These are phyloP conservation scores for Psilocybe cubensis DNA, from an alignment of 768 basidiomycete genomes.

Conservation along the genomic window DNA sequence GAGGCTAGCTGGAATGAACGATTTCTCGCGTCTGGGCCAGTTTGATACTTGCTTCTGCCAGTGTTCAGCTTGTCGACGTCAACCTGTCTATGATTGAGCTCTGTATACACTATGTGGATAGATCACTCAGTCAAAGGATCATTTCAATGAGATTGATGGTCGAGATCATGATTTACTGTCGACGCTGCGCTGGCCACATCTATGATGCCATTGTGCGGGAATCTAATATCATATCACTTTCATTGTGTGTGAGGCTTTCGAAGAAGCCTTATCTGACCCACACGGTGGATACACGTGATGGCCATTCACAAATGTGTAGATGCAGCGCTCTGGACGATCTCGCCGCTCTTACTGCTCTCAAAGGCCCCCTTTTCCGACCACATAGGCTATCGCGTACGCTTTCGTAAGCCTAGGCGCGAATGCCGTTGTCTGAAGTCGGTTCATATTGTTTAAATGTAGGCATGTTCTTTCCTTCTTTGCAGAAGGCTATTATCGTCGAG, in stretches of 20 bases:
- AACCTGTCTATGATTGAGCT: slow-evolving; percentile 13
- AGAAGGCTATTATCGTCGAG: slow-evolving; percentile 22
- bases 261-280: slow-evolving; percentile 14
- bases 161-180: slow-evolving; percentile 13
- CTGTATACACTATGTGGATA: slow-evolving; percentile 1
- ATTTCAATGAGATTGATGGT: slow-evolving; percentile 16
- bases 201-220: slow-evolving; percentile 14
- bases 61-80: slow-evolving; percentile 6
- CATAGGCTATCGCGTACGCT: slow-evolving; percentile 17
- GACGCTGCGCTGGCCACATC: slow-evolving; percentile 10
- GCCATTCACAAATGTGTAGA: slow-evolving; percentile 10
- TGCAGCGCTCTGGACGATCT: slow-evolving; percentile 1
- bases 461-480: slow-evolving; percentile 13
- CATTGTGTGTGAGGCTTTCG: slow-evolving; percentile 12
- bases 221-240: slow-evolving; percentile 1
- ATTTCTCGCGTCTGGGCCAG: neutral
- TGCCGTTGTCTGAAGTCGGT: slow-evolving; percentile 1
- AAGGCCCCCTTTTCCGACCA: slow-evolving; percentile 10
- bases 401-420: slow-evolving; percentile 10
- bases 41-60: slow-evolving; percentile 7
- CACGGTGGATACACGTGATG: slow-evolving; percentile 12
- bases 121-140: slow-evolving; percentile 5
- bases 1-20: slow-evolving; percentile 1
- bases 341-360: slow-evolving; percentile 18
- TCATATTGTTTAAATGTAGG: slow-evolving; percentile 11